Evolutionary conservation across 768 basidiomycete species (phyloP), one percentile per base, ranked within the genome.

Genomic region (Collybia nuda): DNA sequence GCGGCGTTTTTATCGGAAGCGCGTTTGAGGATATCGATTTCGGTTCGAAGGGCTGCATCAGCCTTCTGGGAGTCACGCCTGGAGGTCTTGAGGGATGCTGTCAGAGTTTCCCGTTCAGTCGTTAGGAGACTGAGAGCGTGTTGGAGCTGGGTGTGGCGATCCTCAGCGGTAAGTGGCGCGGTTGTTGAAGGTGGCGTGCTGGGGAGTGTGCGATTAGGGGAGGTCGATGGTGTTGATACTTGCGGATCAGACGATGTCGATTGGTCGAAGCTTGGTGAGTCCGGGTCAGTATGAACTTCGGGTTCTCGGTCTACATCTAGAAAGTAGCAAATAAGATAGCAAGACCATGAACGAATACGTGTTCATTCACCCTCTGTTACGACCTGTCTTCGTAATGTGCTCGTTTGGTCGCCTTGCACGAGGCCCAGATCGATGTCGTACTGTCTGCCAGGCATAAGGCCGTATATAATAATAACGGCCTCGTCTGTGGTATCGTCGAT

Each of bases 381-480:
- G 52, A 93, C 82, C 59, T 86, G 84, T 47, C 76, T 78, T 35
- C 80, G 73, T 19, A 88, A 71, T 29, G 58, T 69, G 44, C 63
- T 71, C 40, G 32, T 32, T 61, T 66, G 40, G 21, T 82, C 85
- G 5, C 76, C 77, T 7, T 83, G 82, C 4, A 86, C 83, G 22
- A 95, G 77, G 1, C 79, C 85, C 9, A 97, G 72, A 60, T 93
- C 90, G 45, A 97, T 85, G 60, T 97, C 93, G 59, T 97, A 97
- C 63, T 91, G 89, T 49, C 90, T 79, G 1, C 90, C 90, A 3
- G 93, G 93, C 73, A 89, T 80, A 40, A 98, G 75, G 1, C 91
- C 92, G 52, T 93, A 94, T 22, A 98, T 81, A 51, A 96, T 90
- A 46, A 97, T 91, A 49, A 95, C 82, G 0, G 92, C 94, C 61